Base-by-base conservation (phyloP, 2,329 filamentous ascomycete species). In the Colletotrichum spinosum region DNA sequence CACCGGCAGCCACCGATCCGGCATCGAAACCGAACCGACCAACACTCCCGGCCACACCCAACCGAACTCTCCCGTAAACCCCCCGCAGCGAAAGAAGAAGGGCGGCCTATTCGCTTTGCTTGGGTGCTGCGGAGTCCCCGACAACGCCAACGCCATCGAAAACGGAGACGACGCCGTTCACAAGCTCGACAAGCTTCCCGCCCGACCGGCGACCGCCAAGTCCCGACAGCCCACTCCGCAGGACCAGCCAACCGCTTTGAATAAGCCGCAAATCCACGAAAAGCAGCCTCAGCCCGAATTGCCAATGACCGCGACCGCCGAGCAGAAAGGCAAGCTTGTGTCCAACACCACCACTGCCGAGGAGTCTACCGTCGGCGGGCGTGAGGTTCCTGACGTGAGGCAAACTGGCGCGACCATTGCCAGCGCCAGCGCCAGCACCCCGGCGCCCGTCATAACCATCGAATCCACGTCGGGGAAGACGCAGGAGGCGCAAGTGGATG, bases 41-140 rank as follows among this genome's bases (percentile, higher is more conserved):
- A 82, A 80, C 71, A 83, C 83, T 6, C 76, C 81, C 39, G 80
- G 77, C 67, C 80, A 81, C 65, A 83, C 84, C 15, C 83, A 84
- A 72, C 83, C 83, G 45, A 84, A 79, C 72, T 86, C 85, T 39
- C 84, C 85, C 8, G 79, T 80, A 55, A 81, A 81, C 57, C 76
- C 80, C 41, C 78, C 82, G 63, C 84, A 83, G 72, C 81, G 80
- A 75, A 87, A 87, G 77, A 86, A 85, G 74, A 83, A 82, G 73
- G 82, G 83, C 64, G 84, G 85, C n/a, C 76, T 89, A 50, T 75
- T 88, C 41, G 80, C 86, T 33, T 84, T 92, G 59, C 81, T 93
- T 64, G 88, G 85, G 66, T 93, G 90, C 79, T 92, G 90, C 75
- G 84, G 82, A 60, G 83, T 88, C 45, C 87, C 89, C 54, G 88